Base-by-base conservation (phyloP, 1,139 yeast species). In the Taphrina flavorubra region DNA sequence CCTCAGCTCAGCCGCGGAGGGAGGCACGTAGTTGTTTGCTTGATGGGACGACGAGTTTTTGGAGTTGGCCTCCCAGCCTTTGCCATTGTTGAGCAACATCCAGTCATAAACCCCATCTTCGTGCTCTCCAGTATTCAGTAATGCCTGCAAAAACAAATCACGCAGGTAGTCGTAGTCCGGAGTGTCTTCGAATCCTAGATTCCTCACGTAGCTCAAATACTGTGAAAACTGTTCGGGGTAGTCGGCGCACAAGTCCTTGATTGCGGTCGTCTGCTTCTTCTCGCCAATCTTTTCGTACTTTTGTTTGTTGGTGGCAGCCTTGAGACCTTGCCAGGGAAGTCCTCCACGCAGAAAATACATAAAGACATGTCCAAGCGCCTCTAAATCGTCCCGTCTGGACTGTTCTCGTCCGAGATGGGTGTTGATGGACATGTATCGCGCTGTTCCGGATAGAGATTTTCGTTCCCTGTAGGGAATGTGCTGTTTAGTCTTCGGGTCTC, bases 351-450 rank as follows among this genome's bases (percentile, higher is more conserved):
- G 87, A 78, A 94, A 94, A 80, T 94, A 94, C 75, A 94, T 91
- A 76, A 94, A 86, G 57, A 94, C 98, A 78, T 94, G 94, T 53
- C 98, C 98, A 78, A 94, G 84, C 73, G 96, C 88, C 80, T 94
- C 99, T 80, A 94, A 85, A 79, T 94, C 99, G 79, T 94, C 99
- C 78, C 99, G 85, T 77, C 99, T 86, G 73, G 90, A 87, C 80
- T 94, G 99, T 79, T 94, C 99, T 77, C 97, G 86, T 61, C 99
- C 99, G 76, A 94, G 83, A 81, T 94, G 99, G 57, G 99, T 94
- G 81, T 94, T 94, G 75, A 94, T 92, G 47, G 97, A 89, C 97
- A 92, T 92, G 81, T 94, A 94, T 77, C 99, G 86, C 13, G 98
- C 98, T 2, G 99, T 94, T 65, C 99, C 99, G 78, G 96, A 88